Evolutionary conservation across 176 grass and related monocot species (phyloP).

Genomic region (Neostapfia colusana): DNA sequence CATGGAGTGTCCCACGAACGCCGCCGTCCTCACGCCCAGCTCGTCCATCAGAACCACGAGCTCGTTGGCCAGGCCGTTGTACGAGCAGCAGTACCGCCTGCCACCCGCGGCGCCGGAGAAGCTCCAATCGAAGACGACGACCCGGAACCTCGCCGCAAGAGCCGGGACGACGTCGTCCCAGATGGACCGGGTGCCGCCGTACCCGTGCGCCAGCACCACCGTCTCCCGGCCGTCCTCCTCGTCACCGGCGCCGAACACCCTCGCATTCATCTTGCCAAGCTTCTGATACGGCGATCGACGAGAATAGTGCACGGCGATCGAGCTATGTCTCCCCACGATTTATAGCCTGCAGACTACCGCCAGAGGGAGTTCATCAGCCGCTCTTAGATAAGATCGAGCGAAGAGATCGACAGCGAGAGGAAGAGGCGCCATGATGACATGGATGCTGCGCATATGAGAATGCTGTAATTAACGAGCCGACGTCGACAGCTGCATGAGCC

Average conservation of each 20-base stretch:
- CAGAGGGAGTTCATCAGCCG: background rate
- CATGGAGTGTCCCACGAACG: conserved; percentile 86
- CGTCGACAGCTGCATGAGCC: conserved; percentile 42
- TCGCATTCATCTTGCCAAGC: conserved; percentile 41
- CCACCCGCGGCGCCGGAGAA: conserved; percentile 42
- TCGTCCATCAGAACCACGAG: conserved; percentile 59
- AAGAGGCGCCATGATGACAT: background rate
- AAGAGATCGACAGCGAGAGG: conserved; percentile 18
- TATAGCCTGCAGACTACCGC: too few relatives aligned
- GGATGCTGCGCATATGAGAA: background rate
- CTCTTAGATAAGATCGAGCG: conserved; percentile 32
- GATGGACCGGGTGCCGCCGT: conserved; percentile 53
- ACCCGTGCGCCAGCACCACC: conserved; percentile 77
- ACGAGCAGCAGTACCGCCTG: conserved; percentile 43
- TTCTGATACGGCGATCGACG: background rate
- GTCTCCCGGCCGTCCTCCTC: conserved; percentile 38
- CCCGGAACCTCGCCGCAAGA: conserved; percentile 49
- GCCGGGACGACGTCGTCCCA: conserved; percentile 68
- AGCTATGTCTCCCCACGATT: conserved; percentile 9
- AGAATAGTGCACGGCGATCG: background rate
- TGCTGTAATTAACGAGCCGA: conserved; percentile 2
- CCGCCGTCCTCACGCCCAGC: conserved; percentile 18
- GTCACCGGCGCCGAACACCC: conserved; percentile 14
- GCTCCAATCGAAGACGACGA: conserved; percentile 90
- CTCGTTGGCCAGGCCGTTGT: conserved; percentile 51